Evolutionary conservation across 352 stramenopile species (phyloP).

Genomic region (Phytophthora pini): DNA sequence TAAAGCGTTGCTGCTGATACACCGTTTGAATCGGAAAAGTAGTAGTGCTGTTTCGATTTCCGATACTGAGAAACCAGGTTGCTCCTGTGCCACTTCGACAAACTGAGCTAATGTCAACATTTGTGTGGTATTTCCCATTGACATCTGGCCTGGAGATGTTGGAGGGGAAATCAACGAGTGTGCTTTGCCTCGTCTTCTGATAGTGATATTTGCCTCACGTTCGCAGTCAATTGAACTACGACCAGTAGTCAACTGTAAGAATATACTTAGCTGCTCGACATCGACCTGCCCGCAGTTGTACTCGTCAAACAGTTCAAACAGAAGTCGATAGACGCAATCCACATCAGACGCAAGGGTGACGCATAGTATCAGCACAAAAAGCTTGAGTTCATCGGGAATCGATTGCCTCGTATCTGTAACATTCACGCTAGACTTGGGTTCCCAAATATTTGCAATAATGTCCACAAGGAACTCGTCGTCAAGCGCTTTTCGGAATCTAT

Average conservation of each 20-base stretch:
- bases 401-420: background rate
- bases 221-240: constrained; percentile 26
- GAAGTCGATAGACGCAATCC: constrained; percentile 40
- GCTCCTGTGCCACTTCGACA: constrained; percentile 22
- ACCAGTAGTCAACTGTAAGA: constrained; percentile 17
- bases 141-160: constrained; percentile 5
- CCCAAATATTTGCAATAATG: background rate
- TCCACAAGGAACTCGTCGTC: constrained; percentile 14
- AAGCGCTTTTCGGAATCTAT: constrained; percentile 12
- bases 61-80: constrained; percentile 12
- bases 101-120: constrained; percentile 36
- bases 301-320: constrained; percentile 56
- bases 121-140: background rate
- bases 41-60: constrained; percentile 26
- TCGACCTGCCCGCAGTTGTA: constrained; percentile 34
- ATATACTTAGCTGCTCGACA: constrained; percentile 12
- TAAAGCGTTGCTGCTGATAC: background rate
- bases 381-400: constrained; percentile 4
- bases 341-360: constrained; percentile 34
- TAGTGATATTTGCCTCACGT: constrained; percentile 17
- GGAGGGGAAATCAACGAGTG: constrained; percentile 16
- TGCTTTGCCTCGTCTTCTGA: constrained; percentile 4
- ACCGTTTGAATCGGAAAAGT: constrained; percentile 30
- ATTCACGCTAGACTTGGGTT: too few species aligned
- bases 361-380: constrained; percentile 42